These are phyloP conservation scores for Fibroporia radiculosa DNA, from an alignment of 768 basidiomycete species.

Conservation along the genomic window DNA sequence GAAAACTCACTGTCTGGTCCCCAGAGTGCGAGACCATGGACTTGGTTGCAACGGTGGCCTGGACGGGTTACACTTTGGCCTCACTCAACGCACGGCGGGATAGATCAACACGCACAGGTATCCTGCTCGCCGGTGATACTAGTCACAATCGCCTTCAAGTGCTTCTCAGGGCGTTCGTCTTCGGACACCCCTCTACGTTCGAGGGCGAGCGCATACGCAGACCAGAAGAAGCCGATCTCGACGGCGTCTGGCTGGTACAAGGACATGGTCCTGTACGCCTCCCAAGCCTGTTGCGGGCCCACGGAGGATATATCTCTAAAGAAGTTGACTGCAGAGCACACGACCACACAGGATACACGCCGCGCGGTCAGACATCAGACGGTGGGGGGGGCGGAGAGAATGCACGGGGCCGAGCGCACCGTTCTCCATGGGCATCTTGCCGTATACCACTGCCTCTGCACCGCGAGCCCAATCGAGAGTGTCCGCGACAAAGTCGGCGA, in stretches of 20 bases:
- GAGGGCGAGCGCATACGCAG: not conserved
- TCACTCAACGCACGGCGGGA: not conserved
- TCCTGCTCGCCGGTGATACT: constrained; percentile 14
- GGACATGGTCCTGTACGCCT: not conserved
- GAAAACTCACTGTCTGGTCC: constrained; percentile 22
- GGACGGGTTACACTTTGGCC: not conserved
- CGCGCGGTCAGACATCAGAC: not conserved
- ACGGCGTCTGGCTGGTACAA: not conserved
- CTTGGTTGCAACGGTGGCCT: constrained; percentile 12
- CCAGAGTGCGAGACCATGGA: constrained; percentile 15
- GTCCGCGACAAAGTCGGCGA: constrained; percentile 17
- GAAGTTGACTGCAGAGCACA: not conserved
- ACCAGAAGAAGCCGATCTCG: not conserved
- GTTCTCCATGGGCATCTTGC: too few species aligned
- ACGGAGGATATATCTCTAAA: not conserved
- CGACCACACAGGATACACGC: too few species aligned
- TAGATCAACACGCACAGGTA: constrained; percentile 14
- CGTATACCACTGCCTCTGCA: too few species aligned
- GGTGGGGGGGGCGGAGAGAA: not conserved
- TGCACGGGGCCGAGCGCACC: not conserved
- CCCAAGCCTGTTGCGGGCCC: not conserved
- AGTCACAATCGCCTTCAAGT: constrained; percentile 13
- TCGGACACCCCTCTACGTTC: not conserved
- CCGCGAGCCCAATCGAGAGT: not conserved
- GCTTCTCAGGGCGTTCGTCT: not conserved